These are phyloP conservation scores for Aspergillus fumigatiaffinis DNA, from an alignment of 2,329 filamentous ascomycete species.

Conservation along the genomic window DNA sequence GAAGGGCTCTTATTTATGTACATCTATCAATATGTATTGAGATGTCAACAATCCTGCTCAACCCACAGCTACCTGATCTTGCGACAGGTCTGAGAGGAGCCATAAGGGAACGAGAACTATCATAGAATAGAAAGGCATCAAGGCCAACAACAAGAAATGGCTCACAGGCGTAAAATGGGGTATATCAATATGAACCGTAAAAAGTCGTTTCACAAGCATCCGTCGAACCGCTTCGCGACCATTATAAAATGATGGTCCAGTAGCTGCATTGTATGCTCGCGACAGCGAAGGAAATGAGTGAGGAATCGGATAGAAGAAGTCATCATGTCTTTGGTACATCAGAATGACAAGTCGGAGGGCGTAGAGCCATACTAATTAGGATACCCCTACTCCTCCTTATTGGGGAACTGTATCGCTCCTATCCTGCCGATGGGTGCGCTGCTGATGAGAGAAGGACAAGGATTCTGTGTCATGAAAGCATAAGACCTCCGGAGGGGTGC, in stretches of 20 bases:
- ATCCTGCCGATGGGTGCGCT: neutral
- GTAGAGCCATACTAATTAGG: neutral
- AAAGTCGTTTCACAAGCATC: slow-evolving; percentile 17
- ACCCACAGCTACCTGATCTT: neutral
- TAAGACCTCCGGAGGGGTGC: neutral
- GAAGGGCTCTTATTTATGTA: slow-evolving; percentile 21
- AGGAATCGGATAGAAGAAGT: slow-evolving; percentile 10
- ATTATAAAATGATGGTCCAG: neutral
- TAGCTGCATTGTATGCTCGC: neutral
- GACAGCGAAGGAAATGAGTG: neutral
- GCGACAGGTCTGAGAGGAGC: neutral
- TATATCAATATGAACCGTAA: slow-evolving; percentile 27
- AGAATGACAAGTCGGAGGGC: neutral
- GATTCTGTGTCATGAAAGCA: neutral
- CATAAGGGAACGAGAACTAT: slow-evolving; percentile 5
- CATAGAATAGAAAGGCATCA: neutral
- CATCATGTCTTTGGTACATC: neutral
- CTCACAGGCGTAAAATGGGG: slow-evolving; percentile 24
- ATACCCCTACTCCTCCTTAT: neutral
- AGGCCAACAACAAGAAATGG: slow-evolving; percentile 15
- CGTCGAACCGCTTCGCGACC: neutral
- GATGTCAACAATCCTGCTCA: slow-evolving; percentile 8
- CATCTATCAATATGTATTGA: slow-evolving; percentile 28
- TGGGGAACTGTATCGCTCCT: too few relatives aligned
- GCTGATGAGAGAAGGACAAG: neutral